Evolutionary conservation across 208 protist genomes (phyloP), one percentile per base, ranked within the genome.

Genomic region (Trypanosoma cruzi): DNA sequence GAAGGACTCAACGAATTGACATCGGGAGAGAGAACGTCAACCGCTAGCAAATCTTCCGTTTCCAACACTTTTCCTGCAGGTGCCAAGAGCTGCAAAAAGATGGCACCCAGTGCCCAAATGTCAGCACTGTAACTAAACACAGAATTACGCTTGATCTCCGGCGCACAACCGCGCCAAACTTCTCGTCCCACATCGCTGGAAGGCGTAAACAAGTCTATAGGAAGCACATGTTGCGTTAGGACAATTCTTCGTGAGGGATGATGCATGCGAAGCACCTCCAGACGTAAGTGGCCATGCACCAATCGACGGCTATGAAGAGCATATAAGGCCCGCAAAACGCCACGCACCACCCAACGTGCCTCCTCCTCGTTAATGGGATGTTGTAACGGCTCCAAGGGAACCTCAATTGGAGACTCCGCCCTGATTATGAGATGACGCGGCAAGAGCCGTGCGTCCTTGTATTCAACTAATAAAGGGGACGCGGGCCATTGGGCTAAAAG

Each of bases 101-200:
- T 64, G 18, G 89, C 82, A 18, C 77, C 89, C 0, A 95, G 29
- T 2, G 82, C 80, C 89, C 86, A 92, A 26, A 95, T 84, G 65
- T 95, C 89, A 6, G 89, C 81, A 34, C 80, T 78, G 37, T 56
- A 78, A 49, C 54, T 55, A 76, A 87, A 92, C 2, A 72, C 67
- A 11, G 79, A 80, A 24, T 74, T 73, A 10, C 71, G 52, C 11
- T 69, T 63, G 36, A 95, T 86, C 42, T 95, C 89, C n/a, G 89
- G 89, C 20, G 89, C 89, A 20, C 79, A 82, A 20, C 65, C 68
- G 22, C 50, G 54, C 32, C 81, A 81, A 22, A 81, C 77, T n/a
- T 44, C 57, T 4, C 11, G 32, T 22, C 80, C 84, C 13, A 75
- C 28, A 8, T 49, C 37, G 29, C 80, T 83, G 5, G 73, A 68